phyloP scores from a whole-genome alignment of 2,329 filamentous ascomycete genomes.

The Endocalyx cinctus region DNA sequence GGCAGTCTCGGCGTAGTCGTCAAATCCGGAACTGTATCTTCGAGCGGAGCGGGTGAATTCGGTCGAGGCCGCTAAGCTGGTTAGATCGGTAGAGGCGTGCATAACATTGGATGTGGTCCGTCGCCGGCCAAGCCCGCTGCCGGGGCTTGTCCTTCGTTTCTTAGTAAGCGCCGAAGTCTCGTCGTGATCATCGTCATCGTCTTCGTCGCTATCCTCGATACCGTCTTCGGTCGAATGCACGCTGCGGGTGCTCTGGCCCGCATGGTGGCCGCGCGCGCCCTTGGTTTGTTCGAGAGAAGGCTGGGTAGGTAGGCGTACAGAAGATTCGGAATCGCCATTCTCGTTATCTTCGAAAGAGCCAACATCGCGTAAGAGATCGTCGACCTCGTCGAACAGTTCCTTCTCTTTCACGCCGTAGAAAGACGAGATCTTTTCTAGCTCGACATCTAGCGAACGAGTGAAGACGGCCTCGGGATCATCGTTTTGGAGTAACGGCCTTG shows the following conservation, averaged over 20 bases:
- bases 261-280: constrained; percentile 14
- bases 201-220: constrained; percentile 53
- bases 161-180: constrained; percentile 51
- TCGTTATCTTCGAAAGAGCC: constrained; percentile 63
- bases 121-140: constrained; percentile 29
- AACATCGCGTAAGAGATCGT: constrained; percentile 71
- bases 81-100: constrained; percentile 49
- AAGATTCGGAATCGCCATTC: constrained; percentile 35
- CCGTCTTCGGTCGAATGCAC: constrained; percentile 51
- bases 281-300: constrained; percentile 32
- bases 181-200: constrained; percentile 29
- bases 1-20: constrained; percentile 74
- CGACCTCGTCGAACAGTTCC: constrained; percentile 78
- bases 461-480: constrained; percentile 80
- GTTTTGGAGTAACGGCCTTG: constrained; percentile 71
- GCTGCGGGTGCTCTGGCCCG: constrained; percentile 39
- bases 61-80: constrained; percentile 58
- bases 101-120: constrained; percentile 33
- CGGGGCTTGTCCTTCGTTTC: constrained; percentile 36
- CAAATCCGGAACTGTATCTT: constrained; percentile 64
- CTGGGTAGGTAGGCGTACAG: constrained; percentile 19
- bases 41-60: constrained; percentile 54
- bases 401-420: constrained; percentile 89
- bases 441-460: constrained; percentile 72
- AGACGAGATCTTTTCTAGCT: constrained; percentile 88